These are phyloP conservation scores for Bimuria novae-zelandiae DNA, from an alignment of 2,329 filamentous ascomycete genomes.

Conservation along the genomic window DNA sequence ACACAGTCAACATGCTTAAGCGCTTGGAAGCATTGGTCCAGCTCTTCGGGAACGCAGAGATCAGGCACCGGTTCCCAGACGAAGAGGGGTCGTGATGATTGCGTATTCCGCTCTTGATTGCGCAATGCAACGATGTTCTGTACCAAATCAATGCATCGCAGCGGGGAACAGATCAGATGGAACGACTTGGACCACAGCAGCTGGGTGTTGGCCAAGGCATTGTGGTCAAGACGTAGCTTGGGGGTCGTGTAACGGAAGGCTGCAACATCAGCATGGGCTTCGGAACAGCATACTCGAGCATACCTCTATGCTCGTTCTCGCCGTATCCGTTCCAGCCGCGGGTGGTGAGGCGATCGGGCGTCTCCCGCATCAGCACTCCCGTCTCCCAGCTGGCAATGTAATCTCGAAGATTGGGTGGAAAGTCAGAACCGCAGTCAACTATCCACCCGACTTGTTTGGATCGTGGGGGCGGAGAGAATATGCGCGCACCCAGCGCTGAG, in stretches of 20 bases:
- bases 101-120: constrained; percentile 31
- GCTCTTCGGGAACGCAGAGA: constrained; percentile 72
- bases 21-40: constrained; percentile 58
- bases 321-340: constrained; percentile 92
- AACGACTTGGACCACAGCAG: constrained; percentile 77
- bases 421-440: constrained; percentile 86
- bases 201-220: constrained; percentile 65
- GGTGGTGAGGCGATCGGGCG: constrained; percentile 74
- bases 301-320: constrained; percentile 66
- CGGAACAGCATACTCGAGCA: background rate
- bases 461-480: constrained; percentile 73
- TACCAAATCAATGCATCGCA: constrained; percentile 76
- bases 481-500: constrained; percentile 82
- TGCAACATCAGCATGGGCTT: constrained; percentile 18
- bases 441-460: constrained; percentile 83
- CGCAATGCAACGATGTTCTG: constrained; percentile 67
- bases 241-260: constrained; percentile 88
- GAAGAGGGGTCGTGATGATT: constrained; percentile 66
- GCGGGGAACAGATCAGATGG: constrained; percentile 83
- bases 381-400: constrained; percentile 78
- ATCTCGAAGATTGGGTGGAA: constrained; percentile 68
- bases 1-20: constrained; percentile 62
- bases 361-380: constrained; percentile 69
- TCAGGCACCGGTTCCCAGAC: constrained; percentile 97
- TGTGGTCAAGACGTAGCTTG: constrained; percentile 77